Percentiles rank a stretch among this genome's conserved stretches.
phyloP scores from a whole-genome alignment of 2,329 filamentous ascomycete genomes.

The Penicillium sp. region DNA sequence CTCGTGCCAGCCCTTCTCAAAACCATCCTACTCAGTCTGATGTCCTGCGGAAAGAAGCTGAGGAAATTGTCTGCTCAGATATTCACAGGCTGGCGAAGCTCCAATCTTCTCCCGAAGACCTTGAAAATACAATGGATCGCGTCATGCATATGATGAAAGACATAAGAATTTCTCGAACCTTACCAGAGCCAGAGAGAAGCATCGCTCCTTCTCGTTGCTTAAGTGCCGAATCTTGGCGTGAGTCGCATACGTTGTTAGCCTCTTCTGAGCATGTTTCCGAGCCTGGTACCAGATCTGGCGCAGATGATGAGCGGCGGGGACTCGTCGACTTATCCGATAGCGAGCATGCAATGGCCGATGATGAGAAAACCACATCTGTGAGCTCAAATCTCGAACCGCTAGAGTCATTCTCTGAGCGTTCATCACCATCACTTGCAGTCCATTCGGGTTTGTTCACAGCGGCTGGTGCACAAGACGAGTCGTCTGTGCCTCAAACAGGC shows the following conservation, averaged over 20 bases:
- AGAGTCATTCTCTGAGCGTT: neutral
- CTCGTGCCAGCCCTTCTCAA: neutral
- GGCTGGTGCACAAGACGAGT: neutral
- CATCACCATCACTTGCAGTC: neutral
- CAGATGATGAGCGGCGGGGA: neutral
- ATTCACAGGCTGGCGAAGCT: neutral
- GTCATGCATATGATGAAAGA: neutral
- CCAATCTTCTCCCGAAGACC: neutral
- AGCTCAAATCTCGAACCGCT: neutral
- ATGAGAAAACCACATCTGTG: neutral
- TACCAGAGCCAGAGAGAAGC: neutral
- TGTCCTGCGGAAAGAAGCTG: neutral
- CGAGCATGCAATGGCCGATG: neutral
- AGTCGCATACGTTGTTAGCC: neutral
- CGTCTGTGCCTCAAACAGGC: neutral
- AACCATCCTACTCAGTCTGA: neutral
- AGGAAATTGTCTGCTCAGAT: neutral
- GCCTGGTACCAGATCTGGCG: neutral
- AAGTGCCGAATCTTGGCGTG: neutral
- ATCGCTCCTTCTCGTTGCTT: neutral
- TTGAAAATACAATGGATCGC: too few species aligned
- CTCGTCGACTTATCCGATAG: neutral
- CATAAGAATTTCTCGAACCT: neutral
- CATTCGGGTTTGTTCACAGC: neutral
- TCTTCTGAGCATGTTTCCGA: neutral